Evolutionary conservation across 2,329 filamentous ascomycete genomes (phyloP).

Genomic region (Berkeleyomyces rouxiae): DNA sequence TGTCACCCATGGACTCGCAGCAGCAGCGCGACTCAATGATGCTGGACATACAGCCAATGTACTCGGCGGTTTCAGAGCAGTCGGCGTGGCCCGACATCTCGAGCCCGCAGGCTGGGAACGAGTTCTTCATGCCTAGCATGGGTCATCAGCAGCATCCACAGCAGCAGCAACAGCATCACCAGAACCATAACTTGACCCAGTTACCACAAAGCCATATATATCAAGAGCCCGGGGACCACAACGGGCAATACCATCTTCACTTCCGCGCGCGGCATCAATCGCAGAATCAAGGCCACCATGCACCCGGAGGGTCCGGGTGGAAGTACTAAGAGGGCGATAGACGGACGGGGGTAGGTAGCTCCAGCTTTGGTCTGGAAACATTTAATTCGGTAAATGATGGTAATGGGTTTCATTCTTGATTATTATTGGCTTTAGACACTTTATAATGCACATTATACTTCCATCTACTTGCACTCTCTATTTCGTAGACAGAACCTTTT

Average conservation of each 20-base stretch:
- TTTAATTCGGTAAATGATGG: background rate
- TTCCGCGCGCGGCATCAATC: background rate
- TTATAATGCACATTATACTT: background rate
- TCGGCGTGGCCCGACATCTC: background rate
- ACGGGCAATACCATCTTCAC: background rate
- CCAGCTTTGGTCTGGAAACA: background rate
- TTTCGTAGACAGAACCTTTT: conserved; percentile 17
- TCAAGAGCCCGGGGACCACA: background rate
- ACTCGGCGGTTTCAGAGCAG: background rate
- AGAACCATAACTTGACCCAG: background rate
- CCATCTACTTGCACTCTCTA: background rate
- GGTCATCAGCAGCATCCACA: background rate
- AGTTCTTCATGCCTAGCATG: background rate
- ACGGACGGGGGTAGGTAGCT: background rate
- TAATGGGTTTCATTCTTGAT: background rate
- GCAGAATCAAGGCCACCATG: background rate
- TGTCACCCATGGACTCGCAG: background rate
- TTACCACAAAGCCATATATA: background rate
- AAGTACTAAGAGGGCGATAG: background rate
- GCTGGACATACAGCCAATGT: background rate
- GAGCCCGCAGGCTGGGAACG: background rate
- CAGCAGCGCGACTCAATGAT: background rate
- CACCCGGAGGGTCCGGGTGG: background rate
- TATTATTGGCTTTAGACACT: background rate
- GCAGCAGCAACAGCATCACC: background rate